Evolutionary conservation across 495 filamentous ascomycete species (phyloP).

Genomic region (Clohesyomyces aquaticus): DNA sequence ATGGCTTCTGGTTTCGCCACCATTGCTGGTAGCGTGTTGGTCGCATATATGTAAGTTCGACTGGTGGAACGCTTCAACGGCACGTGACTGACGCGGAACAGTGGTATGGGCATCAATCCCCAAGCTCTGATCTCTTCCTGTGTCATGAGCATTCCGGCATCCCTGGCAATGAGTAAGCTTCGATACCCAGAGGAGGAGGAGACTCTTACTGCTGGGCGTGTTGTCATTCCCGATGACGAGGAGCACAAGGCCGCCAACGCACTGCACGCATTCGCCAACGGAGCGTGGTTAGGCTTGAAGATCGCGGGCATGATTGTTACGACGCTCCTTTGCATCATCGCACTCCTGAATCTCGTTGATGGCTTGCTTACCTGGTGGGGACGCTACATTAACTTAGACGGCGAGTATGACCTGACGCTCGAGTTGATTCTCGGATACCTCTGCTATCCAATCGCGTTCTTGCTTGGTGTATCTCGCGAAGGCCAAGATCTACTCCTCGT

Average conservation of each 20-base stretch:
- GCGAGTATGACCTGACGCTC: slow-evolving; percentile 67
- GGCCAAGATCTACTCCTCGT: slow-evolving; percentile 70
- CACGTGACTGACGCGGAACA: slow-evolving; percentile 5
- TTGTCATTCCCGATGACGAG: slow-evolving; percentile 76
- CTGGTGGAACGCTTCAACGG: neutral
- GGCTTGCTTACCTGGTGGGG: slow-evolving; percentile 90
- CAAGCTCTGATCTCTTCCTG: slow-evolving; percentile 88
- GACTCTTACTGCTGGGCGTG: slow-evolving; percentile 74
- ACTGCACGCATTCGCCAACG: slow-evolving; percentile 84
- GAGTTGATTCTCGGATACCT: slow-evolving; percentile 80
- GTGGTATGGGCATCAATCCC: slow-evolving; percentile 72
- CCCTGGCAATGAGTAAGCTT: slow-evolving; percentile 82
- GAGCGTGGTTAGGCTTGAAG: slow-evolving; percentile 78
- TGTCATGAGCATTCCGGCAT: slow-evolving; percentile 92
- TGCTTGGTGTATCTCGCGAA: slow-evolving; percentile 79
- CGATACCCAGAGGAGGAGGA: slow-evolving; percentile 88
- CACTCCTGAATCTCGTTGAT: slow-evolving; percentile 73
- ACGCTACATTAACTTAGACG: slow-evolving; percentile 71
- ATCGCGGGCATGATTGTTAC: slow-evolving; percentile 84
- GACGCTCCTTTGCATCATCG: slow-evolving; percentile 82
- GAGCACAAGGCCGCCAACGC: slow-evolving; percentile 72
- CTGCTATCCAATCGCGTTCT: slow-evolving; percentile 81
- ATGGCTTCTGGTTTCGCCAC: slow-evolving; percentile 79
- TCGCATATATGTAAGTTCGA: slow-evolving; percentile 55
- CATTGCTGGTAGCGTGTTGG: slow-evolving; percentile 66